Evolutionary conservation across 1,284 basidiomycete genomes (phyloP).

Genomic region (Athelia sp.): DNA sequence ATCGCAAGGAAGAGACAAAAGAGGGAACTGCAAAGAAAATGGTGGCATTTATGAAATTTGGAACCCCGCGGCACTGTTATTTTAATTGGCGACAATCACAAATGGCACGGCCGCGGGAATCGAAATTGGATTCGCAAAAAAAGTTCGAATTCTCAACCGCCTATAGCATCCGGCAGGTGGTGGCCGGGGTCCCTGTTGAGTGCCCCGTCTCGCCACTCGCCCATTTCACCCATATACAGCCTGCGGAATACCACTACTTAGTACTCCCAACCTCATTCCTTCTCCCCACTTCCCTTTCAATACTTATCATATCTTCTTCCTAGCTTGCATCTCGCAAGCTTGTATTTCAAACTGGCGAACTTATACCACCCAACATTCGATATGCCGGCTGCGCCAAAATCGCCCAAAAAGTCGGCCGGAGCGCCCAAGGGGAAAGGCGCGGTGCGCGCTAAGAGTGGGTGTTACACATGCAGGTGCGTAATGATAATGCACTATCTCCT

Average conservation of each 20-base stretch:
- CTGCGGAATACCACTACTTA: neutral
- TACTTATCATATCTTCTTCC: slow-evolving; percentile 12
- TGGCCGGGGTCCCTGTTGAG: neutral
- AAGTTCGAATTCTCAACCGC: no score
- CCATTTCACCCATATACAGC: slow-evolving; percentile 9
- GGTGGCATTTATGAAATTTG: no score
- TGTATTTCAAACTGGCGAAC: neutral
- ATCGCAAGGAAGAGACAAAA: no score
- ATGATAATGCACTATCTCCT: slow-evolving; percentile 49
- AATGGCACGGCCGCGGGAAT: no score
- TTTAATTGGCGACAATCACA: no score
- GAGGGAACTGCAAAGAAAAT: no score
- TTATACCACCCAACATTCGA: slow-evolving; percentile 12
- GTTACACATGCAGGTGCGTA: slow-evolving; percentile 78
- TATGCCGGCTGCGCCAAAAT: slow-evolving; percentile 33
- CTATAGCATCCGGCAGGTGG: no score
- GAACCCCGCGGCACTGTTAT: no score
- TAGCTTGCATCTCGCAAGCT: neutral
- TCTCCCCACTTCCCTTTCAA: slow-evolving; percentile 21
- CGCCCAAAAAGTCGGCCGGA: slow-evolving; percentile 38
- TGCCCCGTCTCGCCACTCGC: no score
- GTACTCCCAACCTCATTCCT: slow-evolving; percentile 10
- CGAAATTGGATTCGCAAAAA: no score
- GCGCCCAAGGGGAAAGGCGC: slow-evolving; percentile 72
- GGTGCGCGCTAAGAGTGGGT: slow-evolving; percentile 76